Base-by-base conservation (phyloP, 805 yeast species). In the Wickerhamomyces silvicola region DNA sequence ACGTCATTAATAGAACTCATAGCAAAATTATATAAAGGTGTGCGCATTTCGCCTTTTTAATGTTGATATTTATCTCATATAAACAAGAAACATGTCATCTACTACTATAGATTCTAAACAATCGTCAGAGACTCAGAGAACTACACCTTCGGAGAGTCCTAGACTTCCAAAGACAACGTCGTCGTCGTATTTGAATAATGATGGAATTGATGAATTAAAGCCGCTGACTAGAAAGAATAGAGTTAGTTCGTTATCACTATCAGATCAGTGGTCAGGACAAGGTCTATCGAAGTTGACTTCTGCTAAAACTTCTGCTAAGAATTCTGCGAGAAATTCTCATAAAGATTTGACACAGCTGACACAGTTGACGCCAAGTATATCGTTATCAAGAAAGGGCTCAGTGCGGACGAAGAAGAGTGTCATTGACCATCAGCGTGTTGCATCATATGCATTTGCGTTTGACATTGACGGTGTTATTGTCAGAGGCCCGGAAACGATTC, bases 401-500 rank as follows among this genome's bases (percentile, higher is more conserved):
- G 25, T 46, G 7, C 48, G 64, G 70, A 38, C 67, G 59, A 56
- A 66, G 61, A 72, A 66, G 46, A 41, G 57, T 4, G 68, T 75
- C 12, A 68, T 81, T 42, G 83, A 79, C 50, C 90, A 81, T 53
- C 72, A 63, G 24, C 66, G 90, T 52, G 78, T 81, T 24, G 87
- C 88, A 2, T 76, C 83, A 3, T 81, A 81, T 51, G 95, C 95
- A 3, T 86, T 86, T 64, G 92, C 94, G 24, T 86, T 87, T 56
- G 95, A 87, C 60, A 86, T 86, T 35, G 96, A 86, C 54, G 96
- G 96, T 27, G 96, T 86, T 28, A 74, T 86, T 28, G 77, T 86
- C 41, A 70, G 83, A 38, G 95, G 95, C 11, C 88, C 92, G 2
- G 74, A 80, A 32, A 81, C 90, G 6, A 80, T 86, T 29, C 88